These are phyloP conservation scores for Podospora australis DNA, from an alignment of 495 filamentous ascomycete genomes.

Conservation along the genomic window DNA sequence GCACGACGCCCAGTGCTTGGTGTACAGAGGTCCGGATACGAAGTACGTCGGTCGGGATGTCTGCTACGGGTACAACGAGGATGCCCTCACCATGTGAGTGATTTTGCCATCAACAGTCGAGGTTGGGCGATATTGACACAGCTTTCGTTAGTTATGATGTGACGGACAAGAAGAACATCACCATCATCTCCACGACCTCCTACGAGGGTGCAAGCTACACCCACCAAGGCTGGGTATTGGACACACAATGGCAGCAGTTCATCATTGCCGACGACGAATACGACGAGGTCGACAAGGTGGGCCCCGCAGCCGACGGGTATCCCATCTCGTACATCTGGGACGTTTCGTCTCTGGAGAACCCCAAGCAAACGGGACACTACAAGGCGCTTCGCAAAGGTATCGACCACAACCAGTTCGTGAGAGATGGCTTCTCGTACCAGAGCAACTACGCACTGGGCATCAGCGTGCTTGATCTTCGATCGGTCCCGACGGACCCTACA, in stretches of 20 bases:
- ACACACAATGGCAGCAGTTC: slow-evolving; percentile 33
- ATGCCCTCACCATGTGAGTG: slow-evolving; percentile 32
- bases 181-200: slow-evolving; percentile 45
- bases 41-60: slow-evolving; percentile 45
- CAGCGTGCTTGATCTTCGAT: slow-evolving; percentile 43
- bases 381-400: slow-evolving; percentile 36
- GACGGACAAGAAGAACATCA: slow-evolving; percentile 41
- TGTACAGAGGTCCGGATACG: slow-evolving; percentile 48
- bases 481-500: slow-evolving; percentile 31
- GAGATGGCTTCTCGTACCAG: slow-evolving; percentile 43
- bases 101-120: slow-evolving; percentile 43
- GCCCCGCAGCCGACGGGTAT: slow-evolving; percentile 34
- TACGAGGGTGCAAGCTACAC: slow-evolving; percentile 45
- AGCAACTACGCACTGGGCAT: slow-evolving; percentile 49
- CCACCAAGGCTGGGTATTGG: slow-evolving; percentile 51
- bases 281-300: slow-evolving; percentile 41
- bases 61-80: slow-evolving; percentile 52
- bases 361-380: slow-evolving; percentile 47
- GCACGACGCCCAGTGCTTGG: slow-evolving; percentile 51
- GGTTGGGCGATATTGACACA: slow-evolving; percentile 28
- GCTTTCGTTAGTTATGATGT: slow-evolving; percentile 41
- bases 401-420: slow-evolving; percentile 53
- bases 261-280: slow-evolving; percentile 52
- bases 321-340: slow-evolving; percentile 49
- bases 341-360: slow-evolving; percentile 40